Conservation (phyloP, 2,329 filamentous ascomycete species). For the Pseudogymnoascus sp. region DNA sequence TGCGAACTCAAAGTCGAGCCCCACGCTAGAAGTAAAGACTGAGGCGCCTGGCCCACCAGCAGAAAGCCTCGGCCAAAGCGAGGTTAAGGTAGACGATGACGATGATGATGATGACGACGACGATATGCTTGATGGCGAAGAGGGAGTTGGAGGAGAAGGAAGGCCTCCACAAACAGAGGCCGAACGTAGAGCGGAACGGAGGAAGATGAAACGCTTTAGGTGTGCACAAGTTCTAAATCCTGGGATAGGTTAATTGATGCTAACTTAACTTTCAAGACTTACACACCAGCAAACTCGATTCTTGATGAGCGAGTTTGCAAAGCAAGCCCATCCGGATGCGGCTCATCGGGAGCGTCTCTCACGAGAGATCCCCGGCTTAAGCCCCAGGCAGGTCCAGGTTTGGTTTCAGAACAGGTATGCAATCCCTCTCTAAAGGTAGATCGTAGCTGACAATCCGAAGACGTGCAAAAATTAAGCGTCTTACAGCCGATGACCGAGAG, state of each 20-base stretch:
- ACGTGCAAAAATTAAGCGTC: constrained; percentile 64
- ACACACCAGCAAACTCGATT: constrained; percentile 97
- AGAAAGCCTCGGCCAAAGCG: neutral
- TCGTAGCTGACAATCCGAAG: constrained; percentile 32
- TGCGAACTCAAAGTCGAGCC: neutral
- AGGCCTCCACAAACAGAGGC: constrained; percentile 45
- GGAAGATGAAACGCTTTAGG: constrained; percentile 77
- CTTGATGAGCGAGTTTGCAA: constrained; percentile 93
- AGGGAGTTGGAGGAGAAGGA: constrained; percentile 31
- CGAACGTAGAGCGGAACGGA: constrained; percentile 50
- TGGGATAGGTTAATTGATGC: constrained; percentile 1
- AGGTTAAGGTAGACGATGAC: neutral
- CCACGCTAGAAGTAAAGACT: neutral
- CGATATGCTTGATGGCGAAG: constrained; percentile 45
- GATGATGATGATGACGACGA: constrained; percentile 45
- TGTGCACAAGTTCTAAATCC: constrained; percentile 33
- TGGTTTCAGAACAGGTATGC: constrained; percentile 96
- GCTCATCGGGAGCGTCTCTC: constrained; percentile 82
- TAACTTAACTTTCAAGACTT: constrained; percentile 49
- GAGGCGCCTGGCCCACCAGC: neutral
- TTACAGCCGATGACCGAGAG: constrained; percentile 64
- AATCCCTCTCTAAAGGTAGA: constrained; percentile 11
- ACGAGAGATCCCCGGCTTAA: constrained; percentile 83
- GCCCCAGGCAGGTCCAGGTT: constrained; percentile 88
- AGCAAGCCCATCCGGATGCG: constrained; percentile 89